Conservation (phyloP, 371 early-diverging fungal genomes). For the Mucor sp. region DNA sequence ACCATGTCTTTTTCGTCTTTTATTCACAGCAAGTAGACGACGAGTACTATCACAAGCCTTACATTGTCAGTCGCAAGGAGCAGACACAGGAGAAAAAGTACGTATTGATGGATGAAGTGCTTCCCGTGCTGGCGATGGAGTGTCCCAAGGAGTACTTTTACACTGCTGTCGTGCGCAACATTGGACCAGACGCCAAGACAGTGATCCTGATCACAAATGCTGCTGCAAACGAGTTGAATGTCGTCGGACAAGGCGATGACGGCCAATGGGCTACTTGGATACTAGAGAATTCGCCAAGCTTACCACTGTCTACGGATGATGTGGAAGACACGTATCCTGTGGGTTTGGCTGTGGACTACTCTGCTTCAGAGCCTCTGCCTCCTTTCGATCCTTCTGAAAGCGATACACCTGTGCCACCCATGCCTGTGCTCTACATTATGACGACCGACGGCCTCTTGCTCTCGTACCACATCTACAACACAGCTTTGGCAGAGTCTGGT, state of each 20-base stretch:
- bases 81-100: slow-evolving; percentile 1
- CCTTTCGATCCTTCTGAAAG: slow-evolving; percentile 39
- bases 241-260: slow-evolving; percentile 39
- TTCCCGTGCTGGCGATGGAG: slow-evolving; percentile 31
- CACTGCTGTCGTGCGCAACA: slow-evolving; percentile 35
- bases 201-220: slow-evolving; percentile 36
- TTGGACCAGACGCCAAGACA: slow-evolving; percentile 30
- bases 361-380: slow-evolving; percentile 37
- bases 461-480: slow-evolving; percentile 42
- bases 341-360: slow-evolving; percentile 45
- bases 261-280: slow-evolving; percentile 47
- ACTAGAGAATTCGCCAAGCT: slow-evolving; percentile 29
- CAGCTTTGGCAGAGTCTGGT: slow-evolving; percentile 22
- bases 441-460: slow-evolving; percentile 47
- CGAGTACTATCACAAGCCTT: slow-evolving; percentile 4
- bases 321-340: slow-evolving; percentile 42
- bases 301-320: slow-evolving; percentile 41
- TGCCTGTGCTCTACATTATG: slow-evolving; percentile 40
- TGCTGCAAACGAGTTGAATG: slow-evolving; percentile 37
- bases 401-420: slow-evolving; percentile 34
- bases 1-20: slow-evolving; percentile 35
- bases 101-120: slow-evolving; percentile 29
- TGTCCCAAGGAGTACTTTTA: slow-evolving; percentile 38
- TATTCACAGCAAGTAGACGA: slow-evolving; percentile 11
- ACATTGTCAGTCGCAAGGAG: slow-evolving; percentile 12